Conservation (phyloP, 169 alveolate genomes). For the Plasmodium ovale region DNA sequence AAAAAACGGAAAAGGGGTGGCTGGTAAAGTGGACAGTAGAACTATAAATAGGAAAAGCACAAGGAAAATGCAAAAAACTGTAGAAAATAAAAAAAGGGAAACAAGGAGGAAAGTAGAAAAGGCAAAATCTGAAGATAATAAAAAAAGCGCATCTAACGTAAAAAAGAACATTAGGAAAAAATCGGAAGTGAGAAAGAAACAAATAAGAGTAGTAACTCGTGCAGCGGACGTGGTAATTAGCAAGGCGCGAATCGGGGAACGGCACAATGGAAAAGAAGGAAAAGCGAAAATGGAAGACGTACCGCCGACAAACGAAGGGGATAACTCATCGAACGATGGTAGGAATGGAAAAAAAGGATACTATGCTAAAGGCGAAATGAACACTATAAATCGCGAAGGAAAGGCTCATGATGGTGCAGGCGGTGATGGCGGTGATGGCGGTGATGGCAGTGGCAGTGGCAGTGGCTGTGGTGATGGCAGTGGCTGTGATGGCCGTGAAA, state of each 20-base stretch:
- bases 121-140: not conserved
- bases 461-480: not conserved
- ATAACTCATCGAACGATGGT: not conserved
- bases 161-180: not conserved
- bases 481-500: not conserved
- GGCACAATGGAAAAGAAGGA: not conserved
- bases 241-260: not conserved
- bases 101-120: no score
- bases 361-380: no score
- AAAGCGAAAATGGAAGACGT: not conserved
- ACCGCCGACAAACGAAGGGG: not conserved
- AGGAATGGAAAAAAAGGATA: not conserved
- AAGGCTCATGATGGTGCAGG: not conserved
- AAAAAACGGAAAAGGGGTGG: not conserved
- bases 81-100: not conserved
- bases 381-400: not conserved
- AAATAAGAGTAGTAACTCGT: not conserved
- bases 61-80: conserved; percentile 4
- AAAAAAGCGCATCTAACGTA: no score
- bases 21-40: not conserved
- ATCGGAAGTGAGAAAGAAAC: not conserved
- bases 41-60: not conserved
- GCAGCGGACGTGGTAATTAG: not conserved
- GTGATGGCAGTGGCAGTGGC: not conserved
- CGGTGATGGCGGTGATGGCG: not conserved